Evolutionary conservation across 345 rosid species (phyloP).

Genomic region (Erysimum cheiranthoides): DNA sequence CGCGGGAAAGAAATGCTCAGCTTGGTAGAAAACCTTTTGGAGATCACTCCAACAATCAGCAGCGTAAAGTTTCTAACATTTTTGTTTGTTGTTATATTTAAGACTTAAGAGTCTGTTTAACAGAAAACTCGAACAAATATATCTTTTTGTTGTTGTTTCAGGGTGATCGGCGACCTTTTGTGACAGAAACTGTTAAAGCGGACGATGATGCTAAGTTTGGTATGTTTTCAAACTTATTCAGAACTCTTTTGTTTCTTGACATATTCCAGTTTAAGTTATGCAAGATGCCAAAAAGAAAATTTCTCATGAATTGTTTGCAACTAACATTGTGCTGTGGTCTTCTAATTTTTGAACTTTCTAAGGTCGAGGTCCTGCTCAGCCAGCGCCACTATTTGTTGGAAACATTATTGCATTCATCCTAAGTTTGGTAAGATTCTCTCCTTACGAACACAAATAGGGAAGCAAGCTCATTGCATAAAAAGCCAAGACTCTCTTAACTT

Average conservation of each 20-base stretch:
- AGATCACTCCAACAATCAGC: conserved; percentile 79
- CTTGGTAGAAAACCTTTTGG: conserved; percentile 79
- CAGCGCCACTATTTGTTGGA: conserved; percentile 83
- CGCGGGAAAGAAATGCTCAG: conserved; percentile 89
- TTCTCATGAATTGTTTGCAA: conserved; percentile 9
- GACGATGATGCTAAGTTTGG: conserved; percentile 92
- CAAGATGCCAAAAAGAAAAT: background rate
- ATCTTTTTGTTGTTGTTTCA: conserved; percentile 39
- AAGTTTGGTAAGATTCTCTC: conserved; percentile 65
- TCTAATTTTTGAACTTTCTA: conserved; percentile 28
- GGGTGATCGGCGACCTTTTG: conserved; percentile 90
- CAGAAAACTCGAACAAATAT: background rate
- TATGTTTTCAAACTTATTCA: conserved; percentile 41
- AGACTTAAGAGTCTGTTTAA: background rate
- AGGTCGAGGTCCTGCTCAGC: conserved; percentile 93
- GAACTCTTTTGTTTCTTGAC: conserved; percentile 15
- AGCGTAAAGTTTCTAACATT: conserved; percentile 58
- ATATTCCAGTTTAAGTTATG: background rate
- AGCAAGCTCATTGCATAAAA: conserved; percentile 23
- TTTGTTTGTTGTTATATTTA: background rate
- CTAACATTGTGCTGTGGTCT: conserved; percentile 20
- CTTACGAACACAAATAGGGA: conserved; percentile 11
- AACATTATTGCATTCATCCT: conserved; percentile 77
- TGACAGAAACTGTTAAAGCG: conserved; percentile 93
- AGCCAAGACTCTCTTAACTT: background rate